Evolutionary conservation across 208 protist genomes (phyloP).

Genomic region (Acanthamoeba sp.): DNA sequence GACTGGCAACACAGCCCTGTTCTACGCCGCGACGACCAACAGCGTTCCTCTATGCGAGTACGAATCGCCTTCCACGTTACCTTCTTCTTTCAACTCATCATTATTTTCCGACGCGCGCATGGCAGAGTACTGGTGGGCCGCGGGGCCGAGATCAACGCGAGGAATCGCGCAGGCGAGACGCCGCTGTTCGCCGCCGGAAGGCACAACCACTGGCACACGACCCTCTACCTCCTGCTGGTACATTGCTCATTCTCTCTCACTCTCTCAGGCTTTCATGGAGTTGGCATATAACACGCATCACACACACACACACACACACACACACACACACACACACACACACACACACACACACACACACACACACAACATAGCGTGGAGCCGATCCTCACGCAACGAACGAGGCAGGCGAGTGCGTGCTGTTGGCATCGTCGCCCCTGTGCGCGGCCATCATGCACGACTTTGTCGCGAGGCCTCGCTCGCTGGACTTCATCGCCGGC

Average conservation of each 20-base stretch:
- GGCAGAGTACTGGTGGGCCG: background rate
- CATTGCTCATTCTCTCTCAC: background rate
- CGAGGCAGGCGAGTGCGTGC: slow-evolving; percentile 20
- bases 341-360: background rate
- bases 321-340: background rate
- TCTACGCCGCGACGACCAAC: background rate
- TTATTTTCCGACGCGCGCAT: background rate
- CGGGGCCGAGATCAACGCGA: background rate
- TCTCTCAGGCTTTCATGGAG: background rate
- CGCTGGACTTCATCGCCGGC: background rate
- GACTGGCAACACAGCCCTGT: background rate
- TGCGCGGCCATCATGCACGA: slow-evolving; percentile 4
- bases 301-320: background rate
- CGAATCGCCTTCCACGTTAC: no score
- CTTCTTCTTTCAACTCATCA: background rate
- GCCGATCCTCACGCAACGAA: background rate
- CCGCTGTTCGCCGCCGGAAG: background rate
- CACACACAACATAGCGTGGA: background rate
- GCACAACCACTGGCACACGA: background rate
- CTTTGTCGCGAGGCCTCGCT: background rate
- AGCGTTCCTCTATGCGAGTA: background rate
- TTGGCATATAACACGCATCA: background rate
- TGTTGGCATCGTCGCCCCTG: background rate
- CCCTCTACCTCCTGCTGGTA: slow-evolving; percentile 3
- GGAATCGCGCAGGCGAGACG: background rate